Evolutionary conservation across 106 monocot species (phyloP).

Genomic region (Vanilla planifolia): DNA sequence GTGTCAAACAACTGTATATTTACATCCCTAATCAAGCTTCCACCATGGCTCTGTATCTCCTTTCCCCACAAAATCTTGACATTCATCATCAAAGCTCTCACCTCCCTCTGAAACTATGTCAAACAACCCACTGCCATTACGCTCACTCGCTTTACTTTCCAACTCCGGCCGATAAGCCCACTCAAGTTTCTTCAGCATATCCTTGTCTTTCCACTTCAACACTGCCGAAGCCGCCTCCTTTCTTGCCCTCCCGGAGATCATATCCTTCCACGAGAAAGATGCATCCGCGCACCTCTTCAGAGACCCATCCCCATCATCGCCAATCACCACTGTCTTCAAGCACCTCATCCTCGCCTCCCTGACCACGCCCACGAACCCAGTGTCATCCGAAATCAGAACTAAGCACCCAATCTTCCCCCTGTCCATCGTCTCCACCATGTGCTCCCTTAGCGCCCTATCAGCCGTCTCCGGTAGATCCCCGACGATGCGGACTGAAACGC

Average conservation of each 20-base stretch:
- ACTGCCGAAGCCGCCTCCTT: slow-evolving; percentile 30
- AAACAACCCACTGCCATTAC: slow-evolving; percentile 5
- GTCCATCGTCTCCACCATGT: slow-evolving; percentile 39
- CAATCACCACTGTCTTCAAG: slow-evolving; percentile 62
- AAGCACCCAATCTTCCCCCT: slow-evolving; percentile 32
- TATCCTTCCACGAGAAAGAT: slow-evolving; percentile 60
- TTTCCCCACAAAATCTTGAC: slow-evolving; percentile 8
- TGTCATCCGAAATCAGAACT: slow-evolving; percentile 54
- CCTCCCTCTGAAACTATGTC: background rate
- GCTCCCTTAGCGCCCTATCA: slow-evolving; percentile 18
- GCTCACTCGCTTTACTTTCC: background rate
- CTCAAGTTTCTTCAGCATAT: slow-evolving; percentile 52
- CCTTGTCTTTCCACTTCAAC: slow-evolving; percentile 54
- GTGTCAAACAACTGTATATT: background rate
- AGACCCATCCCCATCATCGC: slow-evolving; percentile 39
- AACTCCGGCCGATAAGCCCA: slow-evolving; percentile 35
- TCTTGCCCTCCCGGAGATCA: slow-evolving; percentile 62
- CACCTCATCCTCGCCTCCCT: slow-evolving; percentile 47
- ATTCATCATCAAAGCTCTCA: background rate
- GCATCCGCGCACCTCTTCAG: slow-evolving; percentile 59
- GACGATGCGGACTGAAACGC: slow-evolving; percentile 29
- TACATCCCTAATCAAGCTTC: slow-evolving; percentile 25
- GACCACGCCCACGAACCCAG: slow-evolving; percentile 36
- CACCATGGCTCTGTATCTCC: slow-evolving; percentile 37
- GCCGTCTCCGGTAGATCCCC: slow-evolving; percentile 19